Base-by-base conservation (phyloP, 208 protist species). In the Leishmania lainsoni region DNA sequence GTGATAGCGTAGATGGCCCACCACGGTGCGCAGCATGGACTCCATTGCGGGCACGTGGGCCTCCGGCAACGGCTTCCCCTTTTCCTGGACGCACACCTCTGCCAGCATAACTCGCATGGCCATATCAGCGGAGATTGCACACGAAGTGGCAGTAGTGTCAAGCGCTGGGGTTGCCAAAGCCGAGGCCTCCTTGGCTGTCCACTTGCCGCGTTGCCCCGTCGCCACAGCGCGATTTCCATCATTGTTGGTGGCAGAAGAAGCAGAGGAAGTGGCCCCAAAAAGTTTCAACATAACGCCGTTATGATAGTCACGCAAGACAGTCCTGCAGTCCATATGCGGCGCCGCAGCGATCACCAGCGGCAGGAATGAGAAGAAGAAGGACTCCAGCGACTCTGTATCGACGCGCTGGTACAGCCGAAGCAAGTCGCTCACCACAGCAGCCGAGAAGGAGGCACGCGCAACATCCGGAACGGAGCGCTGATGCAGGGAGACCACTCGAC, bases 331-430 rank as follows among this genome's bases (percentile, higher is more conserved):
- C 52, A 83, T 61, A 2, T 68, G 42, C 10, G 69, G 65, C 73
- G 71, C 68, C n/a, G 14, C 29, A 16, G 29, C 45, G n/a, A 48
- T 48, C n/a, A 80, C 17, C 17, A 63, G 20, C 17, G 79, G 75
- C 58, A 83, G 48, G 9, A 83, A 45, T 2, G 14, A 45, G n/a
- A 73, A 26, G 63, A 73, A 83, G 51, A 86, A 86, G 39, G 80
- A 26, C 32, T 48, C 65, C 0, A 80, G 69, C 1, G 77, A 82
- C 51, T 88, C 74, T 16, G 79, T 71, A 48, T 92, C 91, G 75
- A 84, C 78, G 63, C 81, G 76, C 52, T 85, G 83, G 79, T 90
- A 94, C 35, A 86, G 73, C 26, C 80, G 78, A 77, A 83, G 86
- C 26, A 94, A 52, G 39, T 92, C 91, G 35, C 42, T 76, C 17